phyloP scores from a whole-genome alignment of 164 flowering plant genomes.

The Magnolia officinalis region DNA sequence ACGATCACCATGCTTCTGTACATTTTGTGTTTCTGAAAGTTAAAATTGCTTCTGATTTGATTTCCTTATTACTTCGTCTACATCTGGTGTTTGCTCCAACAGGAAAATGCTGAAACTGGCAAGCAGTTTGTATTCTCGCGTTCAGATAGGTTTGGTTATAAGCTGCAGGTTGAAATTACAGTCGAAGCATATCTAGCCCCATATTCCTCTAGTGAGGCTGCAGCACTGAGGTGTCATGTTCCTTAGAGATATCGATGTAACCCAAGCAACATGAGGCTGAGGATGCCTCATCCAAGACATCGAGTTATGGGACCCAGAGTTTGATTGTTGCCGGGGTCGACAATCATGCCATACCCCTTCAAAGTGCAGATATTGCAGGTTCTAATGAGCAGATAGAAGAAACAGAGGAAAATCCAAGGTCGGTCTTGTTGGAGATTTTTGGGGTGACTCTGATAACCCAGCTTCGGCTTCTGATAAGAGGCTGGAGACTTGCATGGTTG shows the following conservation, averaged over 20 bases:
- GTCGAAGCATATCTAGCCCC: slow-evolving; percentile 14
- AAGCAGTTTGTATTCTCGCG: slow-evolving; percentile 25
- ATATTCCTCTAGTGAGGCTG: slow-evolving; percentile 18
- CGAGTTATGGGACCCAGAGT: slow-evolving; percentile 22
- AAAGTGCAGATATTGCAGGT: neutral
- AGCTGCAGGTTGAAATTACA: slow-evolving; percentile 14
- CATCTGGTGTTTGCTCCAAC: slow-evolving; percentile 1
- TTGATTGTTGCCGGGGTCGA: slow-evolving; percentile 27
- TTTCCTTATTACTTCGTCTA: no score
- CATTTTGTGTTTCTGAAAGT: neutral
- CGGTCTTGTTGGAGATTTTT: slow-evolving; percentile 14
- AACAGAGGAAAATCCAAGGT: slow-evolving; percentile 4
- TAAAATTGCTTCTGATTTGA: neutral
- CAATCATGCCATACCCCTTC: neutral
- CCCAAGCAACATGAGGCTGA: slow-evolving; percentile 13
- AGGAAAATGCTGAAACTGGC: slow-evolving; percentile 30
- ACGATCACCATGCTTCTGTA: neutral
- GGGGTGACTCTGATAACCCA: slow-evolving; percentile 10
- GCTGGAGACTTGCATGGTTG: neutral
- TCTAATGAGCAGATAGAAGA: slow-evolving; percentile 4
- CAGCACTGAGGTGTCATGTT: slow-evolving; percentile 15
- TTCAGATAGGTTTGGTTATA: slow-evolving; percentile 23
- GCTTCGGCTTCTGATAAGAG: slow-evolving; percentile 16
- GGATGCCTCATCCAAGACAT: slow-evolving; percentile 21
- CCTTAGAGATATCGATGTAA: slow-evolving; percentile 15